Base-by-base conservation (phyloP, 805 yeast genomes). In the Wickerhamomyces mucosus region DNA sequence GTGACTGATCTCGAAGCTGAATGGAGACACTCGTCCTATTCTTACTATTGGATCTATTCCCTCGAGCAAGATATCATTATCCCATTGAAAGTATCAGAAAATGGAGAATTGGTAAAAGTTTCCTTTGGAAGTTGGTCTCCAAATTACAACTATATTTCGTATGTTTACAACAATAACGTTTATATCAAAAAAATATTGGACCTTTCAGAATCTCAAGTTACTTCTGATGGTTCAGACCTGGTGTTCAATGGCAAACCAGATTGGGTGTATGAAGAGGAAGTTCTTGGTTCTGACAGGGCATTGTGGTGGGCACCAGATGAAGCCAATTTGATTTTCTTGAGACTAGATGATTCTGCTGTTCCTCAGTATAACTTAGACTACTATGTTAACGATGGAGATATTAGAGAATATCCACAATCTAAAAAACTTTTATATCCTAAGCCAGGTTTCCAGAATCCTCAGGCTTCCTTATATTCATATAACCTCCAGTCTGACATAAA, bases 211-310 rank as follows among this genome's bases (percentile, higher is more conserved):
- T 51, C 42, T 2, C 75, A 72, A 44, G 36, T 58, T 2, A 83
- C 96, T 1, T 35, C 38, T 19, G 94, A 81, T 46, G 95, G 95
- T 12, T 72, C 75, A 15, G 65, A 61, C 1, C 65, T 66, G 35
- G 58, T 81, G 6, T 78, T 82, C 50, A 80, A 86, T 48, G 96
- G 94, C 3, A 77, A 74, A 40, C 89, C 95, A 0, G 95, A 85
- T 51, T 85, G 96, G 96, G 94, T 84, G 8, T 86, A 85, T 45
- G 96, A 86, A 49, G 96, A 85, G 44, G 96, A 85, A 53, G 94
- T 85, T 1, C 65, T 82, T 28, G 74, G 73, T 12, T 64, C 68
- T 16, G 84, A 77, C 42, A 59, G 66, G 12, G 83, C 88, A 1
- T 40, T 84, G 30, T 85, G 94, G 94, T 86, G 95, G 95, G 73